Conservation (phyloP, 2,329 filamentous ascomycete genomes). For the Orbilia oligospora region DNA sequence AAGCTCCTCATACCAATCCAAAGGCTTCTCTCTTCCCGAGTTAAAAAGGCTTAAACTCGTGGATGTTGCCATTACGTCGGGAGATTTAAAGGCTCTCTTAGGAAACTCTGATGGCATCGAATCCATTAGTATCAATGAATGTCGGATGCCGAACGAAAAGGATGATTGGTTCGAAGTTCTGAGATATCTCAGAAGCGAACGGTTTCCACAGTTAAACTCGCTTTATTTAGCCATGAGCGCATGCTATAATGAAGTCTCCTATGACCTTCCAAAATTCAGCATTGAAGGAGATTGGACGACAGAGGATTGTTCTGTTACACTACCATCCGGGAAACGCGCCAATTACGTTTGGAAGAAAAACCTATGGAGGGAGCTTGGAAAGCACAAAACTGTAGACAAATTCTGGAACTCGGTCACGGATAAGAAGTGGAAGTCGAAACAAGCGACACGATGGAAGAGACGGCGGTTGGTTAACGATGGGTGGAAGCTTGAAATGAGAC, state of each 20-base stretch:
- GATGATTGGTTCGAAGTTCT: conserved; percentile 1
- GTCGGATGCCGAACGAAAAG: conserved; percentile 2
- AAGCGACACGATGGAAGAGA: conserved; percentile 5
- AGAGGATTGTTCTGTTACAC: neutral
- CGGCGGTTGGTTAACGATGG: neutral
- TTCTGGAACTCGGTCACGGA: neutral
- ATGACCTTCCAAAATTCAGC: neutral
- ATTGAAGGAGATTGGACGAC: neutral
- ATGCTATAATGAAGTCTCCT: neutral
- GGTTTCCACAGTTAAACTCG: neutral
- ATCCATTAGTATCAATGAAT: neutral
- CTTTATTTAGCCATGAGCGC: neutral
- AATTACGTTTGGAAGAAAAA: neutral
- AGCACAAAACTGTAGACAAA: neutral
- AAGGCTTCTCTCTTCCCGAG: neutral
- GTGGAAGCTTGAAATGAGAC: neutral
- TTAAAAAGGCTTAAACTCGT: conserved; percentile 7
- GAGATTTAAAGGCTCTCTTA: neutral
- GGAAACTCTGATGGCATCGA: neutral
- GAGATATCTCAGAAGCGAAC: neutral
- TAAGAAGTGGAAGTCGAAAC: neutral
- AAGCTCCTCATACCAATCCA: neutral
- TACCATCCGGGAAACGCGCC: neutral
- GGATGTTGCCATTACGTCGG: neutral
- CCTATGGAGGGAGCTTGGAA: neutral